phyloP scores from a whole-genome alignment of 306 rosid species.

The Trichosanthes truncata region DNA sequence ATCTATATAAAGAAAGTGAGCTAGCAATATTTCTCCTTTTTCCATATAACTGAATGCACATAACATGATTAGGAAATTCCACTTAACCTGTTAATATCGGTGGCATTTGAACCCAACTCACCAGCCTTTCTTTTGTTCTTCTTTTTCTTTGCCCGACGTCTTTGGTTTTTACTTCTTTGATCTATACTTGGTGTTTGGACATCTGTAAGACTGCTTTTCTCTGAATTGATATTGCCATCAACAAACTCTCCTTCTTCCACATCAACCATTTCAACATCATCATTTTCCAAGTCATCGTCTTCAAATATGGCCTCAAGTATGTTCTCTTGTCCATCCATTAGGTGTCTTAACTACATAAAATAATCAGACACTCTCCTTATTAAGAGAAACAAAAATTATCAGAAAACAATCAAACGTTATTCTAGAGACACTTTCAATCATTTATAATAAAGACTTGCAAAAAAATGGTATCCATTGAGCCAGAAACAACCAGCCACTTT shows the following conservation, averaged over 20 bases:
- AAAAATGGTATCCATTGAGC: background rate
- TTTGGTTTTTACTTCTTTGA: conserved; percentile 22
- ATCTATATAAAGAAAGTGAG: background rate
- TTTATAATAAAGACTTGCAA: background rate
- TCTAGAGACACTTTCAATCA: background rate
- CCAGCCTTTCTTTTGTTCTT: conserved; percentile 43
- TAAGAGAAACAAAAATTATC: background rate
- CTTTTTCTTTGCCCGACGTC: conserved; percentile 46
- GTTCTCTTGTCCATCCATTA: conserved; percentile 58
- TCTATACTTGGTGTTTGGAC: conserved; percentile 18
- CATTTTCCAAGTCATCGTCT: conserved; percentile 32
- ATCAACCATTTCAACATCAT: conserved; percentile 75
- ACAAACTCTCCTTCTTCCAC: conserved; percentile 80
- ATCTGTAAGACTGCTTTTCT: conserved; percentile 21
- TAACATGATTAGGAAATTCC: background rate
- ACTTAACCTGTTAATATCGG: conserved; percentile 51
- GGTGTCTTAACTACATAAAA: background rate
- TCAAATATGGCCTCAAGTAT: conserved; percentile 53
- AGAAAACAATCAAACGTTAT: background rate
- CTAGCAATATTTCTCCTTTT: background rate
- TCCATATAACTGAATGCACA: background rate
- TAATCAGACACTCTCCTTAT: background rate
- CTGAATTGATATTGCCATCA: conserved; percentile 21
- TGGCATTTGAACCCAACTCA: conserved; percentile 21
- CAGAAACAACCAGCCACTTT: too few relatives aligned